A percentile compares a stretch with the other conserved stretches of the same genome.
These are phyloP conservation scores for Aleurites moluccanus DNA, from an alignment of 441 rosid species.

Conservation along the genomic window DNA sequence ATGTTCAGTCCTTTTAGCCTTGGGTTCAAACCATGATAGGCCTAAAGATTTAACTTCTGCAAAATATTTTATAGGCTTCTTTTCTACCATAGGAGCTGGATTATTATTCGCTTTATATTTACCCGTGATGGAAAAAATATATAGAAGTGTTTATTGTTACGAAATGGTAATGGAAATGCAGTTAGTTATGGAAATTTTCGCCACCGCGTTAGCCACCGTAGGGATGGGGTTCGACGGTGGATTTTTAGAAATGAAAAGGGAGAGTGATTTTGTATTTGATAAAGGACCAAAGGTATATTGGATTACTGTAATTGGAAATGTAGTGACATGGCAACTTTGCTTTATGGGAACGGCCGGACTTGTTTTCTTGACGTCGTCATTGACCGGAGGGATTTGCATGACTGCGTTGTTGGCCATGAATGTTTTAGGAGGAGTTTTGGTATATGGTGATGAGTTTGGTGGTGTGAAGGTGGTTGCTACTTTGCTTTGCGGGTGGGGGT, in stretches of 20 bases:
- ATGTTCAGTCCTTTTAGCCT: constrained; percentile 65
- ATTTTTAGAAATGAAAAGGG: constrained; percentile 53
- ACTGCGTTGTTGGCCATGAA: constrained; percentile 70
- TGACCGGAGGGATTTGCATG: constrained; percentile 83
- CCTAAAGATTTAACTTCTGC: constrained; percentile 46
- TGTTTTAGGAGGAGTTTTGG: constrained; percentile 69
- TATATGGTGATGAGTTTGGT: constrained; percentile 61
- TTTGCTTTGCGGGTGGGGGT: constrained; percentile 75
- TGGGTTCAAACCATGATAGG: constrained; percentile 53
- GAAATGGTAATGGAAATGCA: constrained; percentile 85
- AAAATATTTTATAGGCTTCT: constrained; percentile 68
- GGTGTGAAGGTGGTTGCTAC: constrained; percentile 78
- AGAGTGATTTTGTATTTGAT: constrained; percentile 45
- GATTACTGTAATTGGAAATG: constrained; percentile 48
- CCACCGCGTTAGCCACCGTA: constrained; percentile 58
- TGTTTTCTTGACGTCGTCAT: constrained; percentile 72
- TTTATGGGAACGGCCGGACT: constrained; percentile 83
- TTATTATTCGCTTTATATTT: constrained; percentile 73
- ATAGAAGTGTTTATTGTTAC: constrained; percentile 55
- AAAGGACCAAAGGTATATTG: constrained; percentile 50
- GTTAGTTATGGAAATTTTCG: constrained; percentile 63
- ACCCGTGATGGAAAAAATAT: constrained; percentile 72
- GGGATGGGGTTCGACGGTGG: constrained; percentile 73
- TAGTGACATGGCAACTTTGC: constrained; percentile 79
- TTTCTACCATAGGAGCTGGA: constrained; percentile 72